Conservation (phyloP, 371 early-diverging fungal species). For the Circinella minor region DNA sequence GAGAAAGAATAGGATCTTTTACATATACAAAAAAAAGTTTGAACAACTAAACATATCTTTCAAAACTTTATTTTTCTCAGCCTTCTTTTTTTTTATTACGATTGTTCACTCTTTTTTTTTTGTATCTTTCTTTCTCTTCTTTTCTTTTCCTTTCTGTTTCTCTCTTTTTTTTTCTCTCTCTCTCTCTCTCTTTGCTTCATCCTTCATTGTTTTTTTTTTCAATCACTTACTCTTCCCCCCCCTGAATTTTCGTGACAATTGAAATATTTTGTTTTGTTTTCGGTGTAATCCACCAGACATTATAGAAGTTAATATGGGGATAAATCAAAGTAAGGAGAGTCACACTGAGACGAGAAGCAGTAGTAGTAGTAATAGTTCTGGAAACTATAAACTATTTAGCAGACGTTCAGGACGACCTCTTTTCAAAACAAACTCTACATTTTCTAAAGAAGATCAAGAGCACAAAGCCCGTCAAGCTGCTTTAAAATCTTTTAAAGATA, state of each 20-base stretch:
- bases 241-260: no score
- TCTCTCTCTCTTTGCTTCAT: no score
- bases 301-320: background rate
- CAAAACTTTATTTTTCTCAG: no score
- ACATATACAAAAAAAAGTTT: background rate
- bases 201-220: no score
- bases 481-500: background rate
- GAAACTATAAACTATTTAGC: background rate
- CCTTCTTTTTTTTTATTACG: no score
- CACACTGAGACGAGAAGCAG: background rate
- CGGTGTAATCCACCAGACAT: no score
- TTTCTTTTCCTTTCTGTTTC: background rate
- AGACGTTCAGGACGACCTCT: background rate
- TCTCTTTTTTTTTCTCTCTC: slow-evolving; percentile 1
- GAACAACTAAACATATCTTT: no score
- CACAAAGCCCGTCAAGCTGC: background rate
- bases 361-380: background rate
- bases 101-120: no score
- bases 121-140: background rate
- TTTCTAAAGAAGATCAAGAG: background rate
- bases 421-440: no score
- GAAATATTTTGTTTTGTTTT: no score
- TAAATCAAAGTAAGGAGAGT: background rate
- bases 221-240: no score
- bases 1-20: background rate